Evolutionary conservation across 139 green algal genomes (phyloP), one percentile per base, ranked within the genome.

Genomic region (Haematococcus sp.): DNA sequence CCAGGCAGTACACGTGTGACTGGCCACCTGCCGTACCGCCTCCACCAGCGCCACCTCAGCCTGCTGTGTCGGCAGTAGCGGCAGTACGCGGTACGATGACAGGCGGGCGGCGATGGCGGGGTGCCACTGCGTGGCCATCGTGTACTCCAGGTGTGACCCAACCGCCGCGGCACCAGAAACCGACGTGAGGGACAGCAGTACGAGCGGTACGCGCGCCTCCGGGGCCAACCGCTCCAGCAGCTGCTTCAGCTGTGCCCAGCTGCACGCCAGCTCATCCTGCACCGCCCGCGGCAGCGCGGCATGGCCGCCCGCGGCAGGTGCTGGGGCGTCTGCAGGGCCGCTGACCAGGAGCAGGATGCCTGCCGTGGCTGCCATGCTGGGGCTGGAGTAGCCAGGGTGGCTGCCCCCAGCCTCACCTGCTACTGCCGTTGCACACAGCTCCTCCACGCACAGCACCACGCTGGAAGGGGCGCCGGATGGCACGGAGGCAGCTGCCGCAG

Each of bases 361-460:
- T 40, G 58, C 58, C 15, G 58, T 65, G 58, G 58, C 58, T 28
- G 58, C 58, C 58, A 65, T 65, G 58, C 58, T 65, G 58, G n/a
- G 28, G 25, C 25, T 65, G 58, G n/a, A 40, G 58, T 65, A 65
- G 11, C 58, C n/a, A 4, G 58, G 58, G 58, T 40, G n/a, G 58
- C n/a, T 28, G 58, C 40, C 40, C 7, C 9, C n/a, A 34, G 58
- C 23, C 3, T 65, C 58, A 4, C 23, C 58, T 16, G 58, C 58
- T 3, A 65, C 58, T 15, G 58, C 58, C 4, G 11, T 28, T 4
- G 58, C 7, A 3, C 30, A 16, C 4, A 65, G 58, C n/a, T 33
- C 58, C 25, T 65, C 58, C 11, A 65, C 25, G 11, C 58, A 65
- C 23, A 65, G 58, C 11, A 49, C 40, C 40, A 49, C 40, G 11